Evolutionary conservation across 257 asterid species (phyloP).

Genomic region (Penstemon barbatus): DNA sequence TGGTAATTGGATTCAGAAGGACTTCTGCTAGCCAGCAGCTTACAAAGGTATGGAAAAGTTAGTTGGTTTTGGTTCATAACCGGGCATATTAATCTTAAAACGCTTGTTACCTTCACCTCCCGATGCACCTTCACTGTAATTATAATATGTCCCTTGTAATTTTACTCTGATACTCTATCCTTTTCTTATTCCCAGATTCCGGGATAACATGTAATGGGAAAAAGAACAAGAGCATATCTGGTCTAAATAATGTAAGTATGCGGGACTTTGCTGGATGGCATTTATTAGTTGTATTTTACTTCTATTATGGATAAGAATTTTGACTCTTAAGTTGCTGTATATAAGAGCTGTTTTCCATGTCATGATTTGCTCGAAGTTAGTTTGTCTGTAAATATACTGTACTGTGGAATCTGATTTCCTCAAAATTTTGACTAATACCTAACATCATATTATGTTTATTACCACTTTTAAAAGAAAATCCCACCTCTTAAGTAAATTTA

Average conservation of each 20-base stretch:
- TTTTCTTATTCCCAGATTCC: slow-evolving; percentile 24
- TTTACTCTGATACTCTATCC: background rate
- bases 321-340: background rate
- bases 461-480: no score
- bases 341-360: no score
- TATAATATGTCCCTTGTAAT: background rate
- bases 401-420: no score
- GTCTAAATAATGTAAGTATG: slow-evolving; percentile 25
- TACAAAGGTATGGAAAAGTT: slow-evolving; percentile 26
- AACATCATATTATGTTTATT: no score
- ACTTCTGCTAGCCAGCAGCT: slow-evolving; percentile 31
- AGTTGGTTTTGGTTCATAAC: slow-evolving; percentile 11
- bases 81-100: background rate
- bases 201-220: slow-evolving; percentile 3
- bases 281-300: slow-evolving; percentile 12
- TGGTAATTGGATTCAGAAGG: slow-evolving; percentile 67
- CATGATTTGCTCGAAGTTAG: no score
- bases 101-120: background rate
- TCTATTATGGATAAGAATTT: slow-evolving; percentile 12
- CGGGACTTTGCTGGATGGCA: slow-evolving; percentile 11
- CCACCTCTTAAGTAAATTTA: no score
- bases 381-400: no score
- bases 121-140: background rate
- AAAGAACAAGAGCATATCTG: slow-evolving; percentile 16
- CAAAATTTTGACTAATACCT: no score